Base-by-base conservation (phyloP, 345 rosid species). In the Anastatica hierochuntica region DNA sequence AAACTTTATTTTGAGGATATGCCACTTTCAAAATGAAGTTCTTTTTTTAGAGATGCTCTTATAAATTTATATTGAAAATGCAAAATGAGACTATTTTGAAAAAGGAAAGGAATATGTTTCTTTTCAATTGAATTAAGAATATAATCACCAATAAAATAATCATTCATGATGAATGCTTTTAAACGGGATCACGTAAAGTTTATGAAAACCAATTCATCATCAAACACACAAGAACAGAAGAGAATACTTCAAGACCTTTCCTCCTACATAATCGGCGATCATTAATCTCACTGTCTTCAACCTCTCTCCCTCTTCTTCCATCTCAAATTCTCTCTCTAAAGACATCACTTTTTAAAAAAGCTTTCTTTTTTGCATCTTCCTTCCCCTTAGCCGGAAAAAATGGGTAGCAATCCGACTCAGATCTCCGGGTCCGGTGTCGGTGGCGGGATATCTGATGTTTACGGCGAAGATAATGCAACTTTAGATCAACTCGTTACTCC, bases 401-500 rank as follows among this genome's bases (percentile, higher is more conserved):
- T 57, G 70, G 1, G 24, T 5, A 23, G 4, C 44, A 49, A 48
- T 18, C 7, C 42, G 1, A 16, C 37, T 55, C 58, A 43, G 58
- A 57, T 35, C 58, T 49, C 70, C 58, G 60, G 52, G 39, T 58
- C 71, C 56, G 66, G 62, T 19, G 61, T 60, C 44, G 71, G 66
- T 1, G 66, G 66, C 3, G 66, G 71, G 0, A 40, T 66, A 26
- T 19, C 66, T 0, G 71, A 66, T 43, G 60, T 66, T 2, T 66
- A 59, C 43, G 66, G 71, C 10, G 71, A 66, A 14, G 71, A 66
- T 29, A 29, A 33, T 14, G 71, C 71, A 1, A 66, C 71, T 13
- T 3, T 66, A 60, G 66, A 66, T 52, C 71, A 66, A 43, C 61
- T 66, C 43, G 71, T 66, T 56, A 66, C 71, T 24, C 71, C 71